These are phyloP conservation scores for Chlamydomonas urium DNA, from an alignment of 139 green algal genomes.

Conservation along the genomic window DNA sequence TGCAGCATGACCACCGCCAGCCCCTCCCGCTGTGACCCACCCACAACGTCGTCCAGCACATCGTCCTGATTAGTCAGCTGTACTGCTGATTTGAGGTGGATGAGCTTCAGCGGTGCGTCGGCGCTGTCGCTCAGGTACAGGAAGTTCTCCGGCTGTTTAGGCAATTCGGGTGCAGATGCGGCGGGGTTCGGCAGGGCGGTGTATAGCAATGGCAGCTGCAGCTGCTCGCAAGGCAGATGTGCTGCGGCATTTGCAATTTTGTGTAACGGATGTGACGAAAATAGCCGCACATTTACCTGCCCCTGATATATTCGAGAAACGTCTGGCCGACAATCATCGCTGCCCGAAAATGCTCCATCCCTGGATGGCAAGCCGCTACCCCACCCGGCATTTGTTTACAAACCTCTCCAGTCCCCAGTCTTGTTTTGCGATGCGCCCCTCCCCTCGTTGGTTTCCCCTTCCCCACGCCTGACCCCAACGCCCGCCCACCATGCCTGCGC, in stretches of 20 bases:
- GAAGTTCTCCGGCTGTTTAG: conserved; percentile 7
- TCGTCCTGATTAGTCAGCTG: background rate
- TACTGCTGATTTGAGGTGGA: background rate
- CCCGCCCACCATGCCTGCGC: too few relatives aligned
- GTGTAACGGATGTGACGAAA: background rate
- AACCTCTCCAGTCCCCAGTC: background rate
- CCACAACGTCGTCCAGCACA: background rate
- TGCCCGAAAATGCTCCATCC: background rate
- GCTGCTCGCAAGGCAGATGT: too few relatives aligned
- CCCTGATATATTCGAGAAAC: background rate
- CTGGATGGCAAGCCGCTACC: background rate
- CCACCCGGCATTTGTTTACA: background rate
- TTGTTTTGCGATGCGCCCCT: background rate
- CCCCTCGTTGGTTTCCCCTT: background rate
- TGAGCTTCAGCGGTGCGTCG: background rate
- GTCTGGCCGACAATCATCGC: background rate
- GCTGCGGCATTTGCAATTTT: background rate
- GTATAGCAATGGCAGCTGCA: too few relatives aligned
- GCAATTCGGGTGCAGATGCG: background rate
- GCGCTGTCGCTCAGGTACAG: background rate
- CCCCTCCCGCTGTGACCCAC: background rate
- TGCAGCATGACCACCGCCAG: background rate
- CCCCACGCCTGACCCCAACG: too few relatives aligned
- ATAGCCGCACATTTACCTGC: background rate
- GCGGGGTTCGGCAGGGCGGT: too few relatives aligned